Conservation (phyloP, 345 rosid genomes). For the Dovyalis caffra region DNA sequence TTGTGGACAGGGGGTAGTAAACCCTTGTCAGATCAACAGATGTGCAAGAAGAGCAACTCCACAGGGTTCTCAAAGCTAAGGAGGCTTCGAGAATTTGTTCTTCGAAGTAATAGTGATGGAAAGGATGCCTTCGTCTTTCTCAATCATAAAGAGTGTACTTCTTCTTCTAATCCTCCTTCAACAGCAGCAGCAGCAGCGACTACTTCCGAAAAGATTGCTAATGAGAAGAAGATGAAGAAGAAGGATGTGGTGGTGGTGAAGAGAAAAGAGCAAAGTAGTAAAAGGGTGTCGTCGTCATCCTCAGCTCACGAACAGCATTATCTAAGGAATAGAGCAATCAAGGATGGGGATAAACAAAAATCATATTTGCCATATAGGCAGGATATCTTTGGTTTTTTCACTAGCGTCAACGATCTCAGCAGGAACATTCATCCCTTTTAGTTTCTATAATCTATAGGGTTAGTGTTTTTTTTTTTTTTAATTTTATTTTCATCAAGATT, state of each 20-base stretch:
- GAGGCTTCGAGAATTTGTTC: slow-evolving; percentile 39
- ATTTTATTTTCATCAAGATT: no score
- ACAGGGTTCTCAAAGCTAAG: slow-evolving; percentile 57
- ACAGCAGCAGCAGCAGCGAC: background rate
- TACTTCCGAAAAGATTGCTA: background rate
- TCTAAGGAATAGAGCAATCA: slow-evolving; percentile 46
- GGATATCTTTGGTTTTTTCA: slow-evolving; percentile 61
- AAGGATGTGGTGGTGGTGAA: background rate
- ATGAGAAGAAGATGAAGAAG: slow-evolving; percentile 5
- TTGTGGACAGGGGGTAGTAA: slow-evolving; percentile 32
- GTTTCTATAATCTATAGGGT: background rate
- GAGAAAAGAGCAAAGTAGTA: slow-evolving; percentile 14
- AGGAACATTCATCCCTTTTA: slow-evolving; percentile 69
- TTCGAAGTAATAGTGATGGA: slow-evolving; percentile 50
- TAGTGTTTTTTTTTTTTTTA: no score
- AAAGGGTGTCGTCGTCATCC: slow-evolving; percentile 40
- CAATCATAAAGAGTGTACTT: slow-evolving; percentile 11
- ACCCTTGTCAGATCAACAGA: slow-evolving; percentile 21
- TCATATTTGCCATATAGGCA: slow-evolving; percentile 65
- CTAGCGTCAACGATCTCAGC: slow-evolving; percentile 59
- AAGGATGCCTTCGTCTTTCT: slow-evolving; percentile 51
- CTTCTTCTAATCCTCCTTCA: background rate
- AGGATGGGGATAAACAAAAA: slow-evolving; percentile 51
- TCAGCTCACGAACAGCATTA: slow-evolving; percentile 55
- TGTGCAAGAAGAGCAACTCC: slow-evolving; percentile 52